Conservation (phyloP, 2,329 filamentous ascomycete genomes). For the Epichloe typhina region DNA sequence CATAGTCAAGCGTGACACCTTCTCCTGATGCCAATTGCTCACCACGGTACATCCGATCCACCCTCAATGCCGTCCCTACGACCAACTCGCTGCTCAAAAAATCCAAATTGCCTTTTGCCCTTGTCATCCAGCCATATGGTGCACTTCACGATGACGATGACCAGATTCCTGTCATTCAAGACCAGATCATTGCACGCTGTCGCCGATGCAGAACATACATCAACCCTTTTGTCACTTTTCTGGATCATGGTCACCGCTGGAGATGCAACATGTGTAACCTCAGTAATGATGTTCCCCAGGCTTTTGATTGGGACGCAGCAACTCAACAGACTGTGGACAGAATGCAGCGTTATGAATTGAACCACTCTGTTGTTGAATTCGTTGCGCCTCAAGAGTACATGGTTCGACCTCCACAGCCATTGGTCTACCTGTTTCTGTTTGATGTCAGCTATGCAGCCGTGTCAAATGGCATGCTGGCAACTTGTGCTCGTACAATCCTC, state of each 20-base stretch:
- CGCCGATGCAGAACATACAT: constrained; percentile 93
- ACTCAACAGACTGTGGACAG: constrained; percentile 83
- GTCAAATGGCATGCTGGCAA: constrained; percentile 81
- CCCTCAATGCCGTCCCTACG: constrained; percentile 84
- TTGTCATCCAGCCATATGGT: constrained; percentile 92
- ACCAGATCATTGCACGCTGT: constrained; percentile 95
- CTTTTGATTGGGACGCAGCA: constrained; percentile 94
- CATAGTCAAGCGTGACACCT: constrained; percentile 73
- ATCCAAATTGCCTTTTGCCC: constrained; percentile 86
- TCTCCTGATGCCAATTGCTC: constrained; percentile 86
- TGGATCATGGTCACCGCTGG: constrained; percentile 96
- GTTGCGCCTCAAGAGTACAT: constrained; percentile 98
- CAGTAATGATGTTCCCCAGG: constrained; percentile 97
- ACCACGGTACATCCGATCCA: constrained; percentile 88
- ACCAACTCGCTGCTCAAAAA: constrained; percentile 95
- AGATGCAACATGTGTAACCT: constrained; percentile 99
- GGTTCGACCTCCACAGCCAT: constrained; percentile 89
- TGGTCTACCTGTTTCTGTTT: constrained; percentile 91
- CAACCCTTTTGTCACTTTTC: constrained; percentile 91
- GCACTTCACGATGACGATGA: constrained; percentile 89
- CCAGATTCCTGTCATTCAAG: constrained; percentile 78
- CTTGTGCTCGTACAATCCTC: constrained; percentile 81
- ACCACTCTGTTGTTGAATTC: constrained; percentile 94
- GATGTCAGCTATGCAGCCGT: constrained; percentile 88
- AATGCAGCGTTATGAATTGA: constrained; percentile 85